Evolutionary conservation across 257 asterid genomes (phyloP).

Genomic region (Lycium barbarum): DNA sequence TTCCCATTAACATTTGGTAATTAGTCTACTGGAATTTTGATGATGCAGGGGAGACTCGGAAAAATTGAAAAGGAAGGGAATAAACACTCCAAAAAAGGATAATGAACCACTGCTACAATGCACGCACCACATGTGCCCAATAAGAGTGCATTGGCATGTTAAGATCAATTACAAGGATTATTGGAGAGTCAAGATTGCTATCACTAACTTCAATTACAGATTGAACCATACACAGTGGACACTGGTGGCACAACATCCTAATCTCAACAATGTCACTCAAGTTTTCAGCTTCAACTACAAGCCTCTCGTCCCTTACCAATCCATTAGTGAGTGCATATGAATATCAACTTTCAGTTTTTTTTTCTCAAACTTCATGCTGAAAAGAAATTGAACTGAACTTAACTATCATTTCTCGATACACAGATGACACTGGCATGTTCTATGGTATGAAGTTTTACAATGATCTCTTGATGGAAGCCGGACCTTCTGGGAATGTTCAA

Average conservation of each 20-base stretch:
- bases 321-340: slow-evolving; percentile 58
- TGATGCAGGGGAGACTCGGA: slow-evolving; percentile 55
- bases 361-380: neutral
- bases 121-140: slow-evolving; percentile 81
- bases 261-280: slow-evolving; percentile 74
- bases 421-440: slow-evolving; percentile 79
- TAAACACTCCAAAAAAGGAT: slow-evolving; percentile 74
- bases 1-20: neutral
- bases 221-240: slow-evolving; percentile 84
- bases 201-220: slow-evolving; percentile 72
- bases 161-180: slow-evolving; percentile 69
- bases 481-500: slow-evolving; percentile 70
- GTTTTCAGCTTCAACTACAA: slow-evolving; percentile 84
- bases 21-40: neutral
- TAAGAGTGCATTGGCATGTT: slow-evolving; percentile 84
- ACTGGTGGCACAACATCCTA: slow-evolving; percentile 79
- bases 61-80: slow-evolving; percentile 50
- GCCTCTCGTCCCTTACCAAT: slow-evolving; percentile 72
- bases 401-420: neutral
- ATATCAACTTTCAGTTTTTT: neutral
- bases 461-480: slow-evolving; percentile 76
- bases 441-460: slow-evolving; percentile 74
- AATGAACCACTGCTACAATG: slow-evolving; percentile 66
- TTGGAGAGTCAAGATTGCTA: slow-evolving; percentile 75
- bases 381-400: neutral